These are phyloP conservation scores for Heteromeles arbutifolia DNA, from an alignment of 306 rosid genomes.

Conservation along the genomic window DNA sequence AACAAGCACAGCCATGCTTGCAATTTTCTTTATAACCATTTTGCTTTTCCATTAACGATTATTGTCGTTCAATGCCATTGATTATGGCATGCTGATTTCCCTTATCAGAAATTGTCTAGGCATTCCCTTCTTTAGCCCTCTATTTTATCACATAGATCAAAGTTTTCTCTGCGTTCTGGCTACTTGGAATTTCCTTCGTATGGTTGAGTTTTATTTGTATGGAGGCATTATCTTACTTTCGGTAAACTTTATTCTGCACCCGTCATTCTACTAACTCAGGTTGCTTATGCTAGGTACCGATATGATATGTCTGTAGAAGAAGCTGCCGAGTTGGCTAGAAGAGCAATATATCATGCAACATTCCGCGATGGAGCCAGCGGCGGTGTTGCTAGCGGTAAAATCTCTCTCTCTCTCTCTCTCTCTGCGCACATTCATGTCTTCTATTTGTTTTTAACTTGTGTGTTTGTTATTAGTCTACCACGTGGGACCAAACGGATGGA, in stretches of 20 bases:
- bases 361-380: conserved; percentile 97
- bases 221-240: background rate
- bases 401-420: too few relatives aligned
- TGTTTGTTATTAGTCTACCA: conserved; percentile 48
- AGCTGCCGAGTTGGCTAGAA: conserved; percentile 82
- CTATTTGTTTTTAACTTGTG: background rate
- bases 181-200: background rate
- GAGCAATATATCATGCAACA: conserved; percentile 92
- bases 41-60: background rate
- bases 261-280: background rate
- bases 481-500: conserved; percentile 85
- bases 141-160: background rate
- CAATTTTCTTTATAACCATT: background rate
- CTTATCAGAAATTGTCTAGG: background rate
- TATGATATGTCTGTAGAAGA: conserved; percentile 73
- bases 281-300: conserved; percentile 41
- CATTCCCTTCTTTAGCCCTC: background rate
- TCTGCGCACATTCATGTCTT: background rate
- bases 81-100: too few relatives aligned
- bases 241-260: background rate
- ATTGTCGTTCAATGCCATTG: too few relatives aligned
- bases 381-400: conserved; percentile 88
- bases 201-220: background rate
- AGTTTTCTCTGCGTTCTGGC: background rate
- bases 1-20: too few relatives aligned